phyloP scores from a whole-genome alignment of 768 basidiomycete species.

The Podaxis mareebaensis region DNA sequence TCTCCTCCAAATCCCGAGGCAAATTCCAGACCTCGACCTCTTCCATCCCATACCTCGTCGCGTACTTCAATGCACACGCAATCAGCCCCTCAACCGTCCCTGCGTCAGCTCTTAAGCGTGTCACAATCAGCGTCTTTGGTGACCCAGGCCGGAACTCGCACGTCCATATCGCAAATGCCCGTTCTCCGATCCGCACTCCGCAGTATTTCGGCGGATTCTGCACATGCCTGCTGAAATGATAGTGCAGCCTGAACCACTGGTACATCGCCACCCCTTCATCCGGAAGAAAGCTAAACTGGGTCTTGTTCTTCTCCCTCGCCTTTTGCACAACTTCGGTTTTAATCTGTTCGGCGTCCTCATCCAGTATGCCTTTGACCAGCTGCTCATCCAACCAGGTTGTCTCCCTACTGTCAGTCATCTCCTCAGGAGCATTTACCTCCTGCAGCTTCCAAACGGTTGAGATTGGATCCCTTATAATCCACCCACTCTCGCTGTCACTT shows the following conservation, averaged over 20 bases:
- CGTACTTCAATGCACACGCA: conserved; percentile 28
- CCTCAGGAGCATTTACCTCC: background rate
- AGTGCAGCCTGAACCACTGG: conserved; percentile 24
- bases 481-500: conserved; percentile 32
- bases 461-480: conserved; percentile 34
- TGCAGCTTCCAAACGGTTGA: conserved; percentile 40
- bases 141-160: conserved; percentile 20
- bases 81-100: conserved; percentile 35
- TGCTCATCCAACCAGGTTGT: conserved; percentile 33
- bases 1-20: conserved; percentile 21
- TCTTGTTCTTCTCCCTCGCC: conserved; percentile 1
- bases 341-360: conserved; percentile 38
- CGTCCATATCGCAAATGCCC: conserved; percentile 29
- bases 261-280: conserved; percentile 29
- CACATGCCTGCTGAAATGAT: conserved; percentile 22
- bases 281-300: conserved; percentile 27
- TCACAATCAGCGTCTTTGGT: conserved; percentile 23
- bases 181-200: conserved; percentile 17
- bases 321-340: conserved; percentile 29
- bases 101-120: conserved; percentile 26
- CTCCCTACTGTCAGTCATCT: background rate
- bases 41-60: conserved; percentile 26
- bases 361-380: conserved; percentile 35
- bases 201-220: conserved; percentile 18
- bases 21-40: conserved; percentile 50